Evolutionary conservation across 73 alveolate genomes (phyloP).

Genomic region (Paramecium octaurelia): DNA sequence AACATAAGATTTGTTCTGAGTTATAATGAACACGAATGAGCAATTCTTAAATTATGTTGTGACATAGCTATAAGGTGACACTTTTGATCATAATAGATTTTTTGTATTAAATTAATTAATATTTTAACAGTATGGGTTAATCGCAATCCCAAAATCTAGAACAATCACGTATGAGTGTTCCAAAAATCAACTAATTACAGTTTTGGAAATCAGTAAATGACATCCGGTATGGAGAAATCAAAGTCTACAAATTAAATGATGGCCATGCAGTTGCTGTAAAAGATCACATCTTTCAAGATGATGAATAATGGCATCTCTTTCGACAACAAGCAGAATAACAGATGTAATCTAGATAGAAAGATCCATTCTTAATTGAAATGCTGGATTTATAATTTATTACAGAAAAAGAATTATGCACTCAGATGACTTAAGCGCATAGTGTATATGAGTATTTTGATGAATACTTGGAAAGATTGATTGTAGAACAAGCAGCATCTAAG

Average conservation of each 20-base stretch:
- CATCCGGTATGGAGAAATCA: background rate
- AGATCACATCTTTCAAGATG: conserved; percentile 26
- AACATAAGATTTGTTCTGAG: background rate
- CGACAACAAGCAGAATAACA: background rate
- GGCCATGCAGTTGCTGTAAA: conserved; percentile 13
- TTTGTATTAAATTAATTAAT: background rate
- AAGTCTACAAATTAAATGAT: background rate
- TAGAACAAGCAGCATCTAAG: background rate
- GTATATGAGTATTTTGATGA: conserved; percentile 10
- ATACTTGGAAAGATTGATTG: background rate
- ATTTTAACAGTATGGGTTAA: background rate
- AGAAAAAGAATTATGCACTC: conserved; percentile 23
- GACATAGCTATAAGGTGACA: background rate
- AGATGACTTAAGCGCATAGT: conserved; percentile 20
- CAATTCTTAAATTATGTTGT: background rate
- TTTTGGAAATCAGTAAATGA: background rate
- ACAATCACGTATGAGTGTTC: background rate
- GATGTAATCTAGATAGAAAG: background rate
- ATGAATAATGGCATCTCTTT: background rate
- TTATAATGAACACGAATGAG: background rate
- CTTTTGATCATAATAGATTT: background rate
- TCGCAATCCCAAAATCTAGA: background rate
- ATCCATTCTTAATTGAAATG: background rate
- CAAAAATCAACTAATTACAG: background rate
- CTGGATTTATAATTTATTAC: background rate